A percentile compares a stretch with the other conserved stretches of the same genome.
phyloP scores from a whole-genome alignment of 805 yeast species.

The Saturnispora diversa region DNA sequence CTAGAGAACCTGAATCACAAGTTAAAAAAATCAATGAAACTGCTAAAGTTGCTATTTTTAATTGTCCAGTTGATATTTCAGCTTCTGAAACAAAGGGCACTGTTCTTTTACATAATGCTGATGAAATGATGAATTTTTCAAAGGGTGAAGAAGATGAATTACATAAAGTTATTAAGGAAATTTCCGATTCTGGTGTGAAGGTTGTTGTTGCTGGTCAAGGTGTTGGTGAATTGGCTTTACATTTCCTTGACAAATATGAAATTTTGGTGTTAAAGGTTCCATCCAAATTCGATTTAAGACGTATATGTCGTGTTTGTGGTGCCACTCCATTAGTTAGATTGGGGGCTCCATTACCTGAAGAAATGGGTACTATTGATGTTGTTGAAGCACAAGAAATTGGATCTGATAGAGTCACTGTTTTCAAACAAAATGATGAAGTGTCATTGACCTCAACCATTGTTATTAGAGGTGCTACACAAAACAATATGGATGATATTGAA shows the following conservation, averaged over 20 bases:
- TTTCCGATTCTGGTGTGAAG: slow-evolving; percentile 73
- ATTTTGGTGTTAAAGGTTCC: slow-evolving; percentile 84
- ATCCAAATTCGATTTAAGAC: slow-evolving; percentile 87
- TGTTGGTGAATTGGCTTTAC: slow-evolving; percentile 87
- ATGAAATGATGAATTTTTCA: slow-evolving; percentile 93
- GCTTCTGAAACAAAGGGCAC: slow-evolving; percentile 99
- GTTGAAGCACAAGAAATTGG: slow-evolving; percentile 94
- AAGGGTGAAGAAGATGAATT: slow-evolving; percentile 94
- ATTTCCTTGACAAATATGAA: slow-evolving; percentile 80
- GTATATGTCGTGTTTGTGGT: slow-evolving; percentile 93
- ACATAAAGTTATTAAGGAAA: slow-evolving; percentile 75
- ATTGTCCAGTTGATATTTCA: slow-evolving; percentile 90
- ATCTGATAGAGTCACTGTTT: slow-evolving; percentile 92
- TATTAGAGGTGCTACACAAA: slow-evolving; percentile 93
- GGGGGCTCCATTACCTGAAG: slow-evolving; percentile 94
- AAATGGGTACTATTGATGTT: slow-evolving; percentile 78
- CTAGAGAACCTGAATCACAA: slow-evolving; percentile 93
- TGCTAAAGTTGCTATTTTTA: slow-evolving; percentile 85
- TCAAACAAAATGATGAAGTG: slow-evolving; percentile 61
- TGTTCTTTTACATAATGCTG: slow-evolving; percentile 87
- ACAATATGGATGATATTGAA: slow-evolving; percentile 87
- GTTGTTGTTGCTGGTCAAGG: slow-evolving; percentile 94
- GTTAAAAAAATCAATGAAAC: slow-evolving; percentile 52
- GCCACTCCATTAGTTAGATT: slow-evolving; percentile 92
- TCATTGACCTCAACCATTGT: slow-evolving; percentile 90